Conservation (phyloP, 306 rosid genomes). For the Begonia fuchsioides region DNA sequence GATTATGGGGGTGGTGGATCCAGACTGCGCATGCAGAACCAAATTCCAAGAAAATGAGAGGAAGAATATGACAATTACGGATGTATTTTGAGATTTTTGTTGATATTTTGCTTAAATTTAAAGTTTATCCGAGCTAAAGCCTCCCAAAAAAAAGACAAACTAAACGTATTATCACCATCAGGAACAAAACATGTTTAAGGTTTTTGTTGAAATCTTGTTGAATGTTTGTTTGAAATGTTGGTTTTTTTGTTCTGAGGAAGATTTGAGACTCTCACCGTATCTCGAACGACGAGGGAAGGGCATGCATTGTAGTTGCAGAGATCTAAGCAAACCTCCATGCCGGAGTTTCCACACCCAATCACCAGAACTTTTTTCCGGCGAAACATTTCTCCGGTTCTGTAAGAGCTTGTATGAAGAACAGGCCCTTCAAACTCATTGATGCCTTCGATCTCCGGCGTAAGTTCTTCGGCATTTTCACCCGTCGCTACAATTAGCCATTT, state of each 20-base stretch:
- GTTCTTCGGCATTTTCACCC: constrained; percentile 76
- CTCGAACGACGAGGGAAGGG: constrained; percentile 72
- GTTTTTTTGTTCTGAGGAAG: too few relatives aligned
- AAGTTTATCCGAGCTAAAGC: too few relatives aligned
- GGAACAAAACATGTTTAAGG: too few relatives aligned
- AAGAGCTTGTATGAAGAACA: constrained; percentile 49
- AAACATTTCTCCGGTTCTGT: constrained; percentile 54
- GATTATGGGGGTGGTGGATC: too few relatives aligned
- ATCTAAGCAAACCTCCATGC: constrained; percentile 93
- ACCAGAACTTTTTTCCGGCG: constrained; percentile 76
- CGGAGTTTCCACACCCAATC: constrained; percentile 93
- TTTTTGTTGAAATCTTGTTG: too few relatives aligned
- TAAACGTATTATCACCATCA: too few relatives aligned
- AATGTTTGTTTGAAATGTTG: too few relatives aligned
- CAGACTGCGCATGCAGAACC: constrained; percentile 1
- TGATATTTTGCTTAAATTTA: too few relatives aligned
- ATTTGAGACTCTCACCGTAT: constrained; percentile 39
- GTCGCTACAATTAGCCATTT: constrained; percentile 75
- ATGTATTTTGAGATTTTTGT: too few relatives aligned
- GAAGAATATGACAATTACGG: constrained; percentile 1
- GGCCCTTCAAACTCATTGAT: constrained; percentile 40
- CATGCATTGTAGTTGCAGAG: constrained; percentile 66
- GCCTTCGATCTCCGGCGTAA: constrained; percentile 57
- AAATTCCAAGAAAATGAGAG: constrained; percentile 18
- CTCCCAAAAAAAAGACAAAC: too few relatives aligned